These are phyloP conservation scores for Aphanomyces stellatus DNA, from an alignment of 352 stramenopile species.

Conservation along the genomic window DNA sequence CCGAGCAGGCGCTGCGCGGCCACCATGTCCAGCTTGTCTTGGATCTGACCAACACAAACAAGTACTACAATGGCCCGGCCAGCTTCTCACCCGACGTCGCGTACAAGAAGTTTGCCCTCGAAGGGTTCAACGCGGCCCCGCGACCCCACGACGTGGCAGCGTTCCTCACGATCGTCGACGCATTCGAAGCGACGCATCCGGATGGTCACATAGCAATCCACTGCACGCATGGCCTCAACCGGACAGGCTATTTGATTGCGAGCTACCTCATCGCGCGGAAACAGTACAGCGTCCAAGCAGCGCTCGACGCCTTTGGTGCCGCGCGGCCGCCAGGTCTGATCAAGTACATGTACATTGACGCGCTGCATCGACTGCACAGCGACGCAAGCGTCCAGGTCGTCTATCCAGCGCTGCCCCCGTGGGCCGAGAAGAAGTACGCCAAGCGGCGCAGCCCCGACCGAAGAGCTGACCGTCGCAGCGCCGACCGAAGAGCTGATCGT, in stretches of 20 bases:
- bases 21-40: slow-evolving; percentile 1
- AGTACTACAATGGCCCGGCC: slow-evolving; percentile 9
- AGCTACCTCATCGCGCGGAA: slow-evolving; percentile 56
- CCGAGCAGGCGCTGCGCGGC: background rate
- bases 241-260: slow-evolving; percentile 68
- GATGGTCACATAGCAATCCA: slow-evolving; percentile 55
- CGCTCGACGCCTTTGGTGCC: slow-evolving; percentile 49
- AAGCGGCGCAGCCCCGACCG: no score
- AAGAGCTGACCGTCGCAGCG: no score
- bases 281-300: slow-evolving; percentile 39
- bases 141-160: background rate
- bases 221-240: slow-evolving; percentile 72
- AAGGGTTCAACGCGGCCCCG: background rate
- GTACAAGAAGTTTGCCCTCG: slow-evolving; percentile 13
- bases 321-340: slow-evolving; percentile 64
- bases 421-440: slow-evolving; percentile 59
- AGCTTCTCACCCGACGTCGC: background rate
- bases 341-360: slow-evolving; percentile 77
- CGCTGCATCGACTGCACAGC: slow-evolving; percentile 48
- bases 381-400: slow-evolving; percentile 27
- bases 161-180: slow-evolving; percentile 42
- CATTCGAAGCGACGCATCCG: slow-evolving; percentile 35
- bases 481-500: no score
- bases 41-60: slow-evolving; percentile 7
- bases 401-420: slow-evolving; percentile 47